Conservation (phyloP, 2,329 filamentous ascomycete species). For the Curvularia lunata region DNA sequence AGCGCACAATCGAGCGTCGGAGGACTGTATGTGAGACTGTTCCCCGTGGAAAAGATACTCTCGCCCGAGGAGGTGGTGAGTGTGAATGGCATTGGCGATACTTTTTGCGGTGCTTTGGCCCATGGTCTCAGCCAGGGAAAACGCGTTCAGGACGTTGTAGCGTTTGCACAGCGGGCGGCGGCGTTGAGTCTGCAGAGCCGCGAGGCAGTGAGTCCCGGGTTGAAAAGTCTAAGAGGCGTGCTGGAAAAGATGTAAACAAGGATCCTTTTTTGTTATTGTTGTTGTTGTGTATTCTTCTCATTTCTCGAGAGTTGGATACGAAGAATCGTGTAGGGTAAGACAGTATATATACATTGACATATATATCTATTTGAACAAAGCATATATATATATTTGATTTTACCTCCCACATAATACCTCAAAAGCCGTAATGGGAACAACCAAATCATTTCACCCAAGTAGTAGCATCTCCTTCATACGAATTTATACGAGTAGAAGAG, state of each 20-base stretch:
- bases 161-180: slow-evolving; percentile 81
- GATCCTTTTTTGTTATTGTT: not conserved
- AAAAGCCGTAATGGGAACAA: not conserved
- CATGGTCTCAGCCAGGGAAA: slow-evolving; percentile 71
- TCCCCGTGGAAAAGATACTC: slow-evolving; percentile 71
- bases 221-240: slow-evolving; percentile 48
- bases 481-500: not conserved
- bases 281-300: too few species aligned
- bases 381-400: not conserved
- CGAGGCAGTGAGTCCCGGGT: slow-evolving; percentile 71
- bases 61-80: slow-evolving; percentile 72
- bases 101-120: slow-evolving; percentile 84
- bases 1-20: slow-evolving; percentile 59
- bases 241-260: not conserved
- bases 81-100: slow-evolving; percentile 94
- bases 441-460: not conserved
- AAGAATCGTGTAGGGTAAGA: not conserved
- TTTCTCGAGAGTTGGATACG: not conserved
- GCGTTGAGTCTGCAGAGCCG: slow-evolving; percentile 76
- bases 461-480: not conserved
- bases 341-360: not conserved
- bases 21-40: slow-evolving; percentile 80
- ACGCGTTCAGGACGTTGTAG: slow-evolving; percentile 67
- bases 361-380: not conserved
- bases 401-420: too few species aligned